These are phyloP conservation scores for Phialocephala subalpina DNA, from an alignment of 2,329 filamentous ascomycete genomes.

Conservation along the genomic window DNA sequence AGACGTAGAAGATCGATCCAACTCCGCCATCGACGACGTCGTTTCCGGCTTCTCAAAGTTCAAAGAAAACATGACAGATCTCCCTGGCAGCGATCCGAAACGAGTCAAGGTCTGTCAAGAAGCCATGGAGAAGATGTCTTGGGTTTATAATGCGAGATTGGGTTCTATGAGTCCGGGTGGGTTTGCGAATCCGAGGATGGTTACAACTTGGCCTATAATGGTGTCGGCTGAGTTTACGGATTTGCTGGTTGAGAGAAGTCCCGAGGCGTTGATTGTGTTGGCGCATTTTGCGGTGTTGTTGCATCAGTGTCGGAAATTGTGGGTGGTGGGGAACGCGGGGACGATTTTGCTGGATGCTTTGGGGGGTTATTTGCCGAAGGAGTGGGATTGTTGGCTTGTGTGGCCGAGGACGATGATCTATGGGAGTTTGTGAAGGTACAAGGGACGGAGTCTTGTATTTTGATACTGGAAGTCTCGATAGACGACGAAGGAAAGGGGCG, in stretches of 20 bases:
- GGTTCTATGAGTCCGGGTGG: neutral
- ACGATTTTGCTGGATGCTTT: constrained; percentile 35
- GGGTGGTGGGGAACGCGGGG: constrained; percentile 39
- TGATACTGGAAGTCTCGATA: neutral
- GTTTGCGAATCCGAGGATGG: constrained; percentile 19
- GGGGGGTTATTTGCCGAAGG: constrained; percentile 29
- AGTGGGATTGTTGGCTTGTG: constrained; percentile 27
- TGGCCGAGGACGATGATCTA: constrained; percentile 14
- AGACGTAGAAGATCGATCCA: constrained; percentile 17
- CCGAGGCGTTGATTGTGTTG: constrained; percentile 48
- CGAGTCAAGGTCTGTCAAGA: neutral
- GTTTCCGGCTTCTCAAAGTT: constrained; percentile 13
- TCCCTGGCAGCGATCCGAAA: neutral
- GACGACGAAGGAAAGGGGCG: too few relatives aligned
- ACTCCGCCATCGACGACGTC: constrained; percentile 21
- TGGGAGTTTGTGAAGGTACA: neutral
- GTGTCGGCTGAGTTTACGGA: constrained; percentile 43
- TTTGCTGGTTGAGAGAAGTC: constrained; percentile 42
- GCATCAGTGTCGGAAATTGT: constrained; percentile 37
- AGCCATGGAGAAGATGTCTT: constrained; percentile 28
- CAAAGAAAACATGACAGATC: neutral
- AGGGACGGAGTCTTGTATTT: neutral
- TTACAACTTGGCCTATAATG: constrained; percentile 48
- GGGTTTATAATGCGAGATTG: constrained; percentile 28
- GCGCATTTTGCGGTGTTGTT: constrained; percentile 48